Conservation (phyloP, 495 filamentous ascomycete species). For the Hypoxylon crocopeplum region DNA sequence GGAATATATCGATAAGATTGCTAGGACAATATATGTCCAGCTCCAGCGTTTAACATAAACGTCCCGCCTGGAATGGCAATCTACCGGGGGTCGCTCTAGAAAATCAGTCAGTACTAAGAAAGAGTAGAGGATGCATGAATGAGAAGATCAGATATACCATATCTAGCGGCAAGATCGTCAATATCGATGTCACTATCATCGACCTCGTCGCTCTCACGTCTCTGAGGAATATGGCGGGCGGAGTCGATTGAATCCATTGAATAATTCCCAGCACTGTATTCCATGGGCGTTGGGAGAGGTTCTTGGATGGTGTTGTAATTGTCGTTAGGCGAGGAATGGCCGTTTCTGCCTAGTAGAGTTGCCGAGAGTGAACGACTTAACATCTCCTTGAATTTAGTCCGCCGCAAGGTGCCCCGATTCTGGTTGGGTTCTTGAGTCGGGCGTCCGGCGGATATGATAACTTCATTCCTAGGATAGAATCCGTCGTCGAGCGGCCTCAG, state of each 20-base stretch:
- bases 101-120: background rate
- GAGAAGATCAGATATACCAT: constrained; percentile 11
- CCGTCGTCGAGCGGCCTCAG: no score
- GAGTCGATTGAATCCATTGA: constrained; percentile 11
- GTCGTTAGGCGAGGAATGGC: constrained; percentile 1
- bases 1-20: constrained; percentile 69
- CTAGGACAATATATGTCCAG: constrained; percentile 64
- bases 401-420: constrained; percentile 6
- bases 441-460: constrained; percentile 15
- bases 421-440: background rate
- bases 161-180: constrained; percentile 25
- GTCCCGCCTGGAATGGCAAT: constrained; percentile 43
- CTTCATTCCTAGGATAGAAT: no score
- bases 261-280: constrained; percentile 5
- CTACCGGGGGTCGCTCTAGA: constrained; percentile 24
- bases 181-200: constrained; percentile 7
- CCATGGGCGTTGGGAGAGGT: background rate
- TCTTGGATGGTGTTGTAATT: constrained; percentile 22
- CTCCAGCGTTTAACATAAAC: constrained; percentile 50
- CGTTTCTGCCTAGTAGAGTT: constrained; percentile 1
- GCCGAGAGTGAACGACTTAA: constrained; percentile 19
- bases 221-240: background rate
- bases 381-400: constrained; percentile 30
- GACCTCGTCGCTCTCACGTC: background rate
- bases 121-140: background rate